These are phyloP conservation scores for Telopea speciosissima DNA, from an alignment of 177 flowering plant species.

Conservation along the genomic window DNA sequence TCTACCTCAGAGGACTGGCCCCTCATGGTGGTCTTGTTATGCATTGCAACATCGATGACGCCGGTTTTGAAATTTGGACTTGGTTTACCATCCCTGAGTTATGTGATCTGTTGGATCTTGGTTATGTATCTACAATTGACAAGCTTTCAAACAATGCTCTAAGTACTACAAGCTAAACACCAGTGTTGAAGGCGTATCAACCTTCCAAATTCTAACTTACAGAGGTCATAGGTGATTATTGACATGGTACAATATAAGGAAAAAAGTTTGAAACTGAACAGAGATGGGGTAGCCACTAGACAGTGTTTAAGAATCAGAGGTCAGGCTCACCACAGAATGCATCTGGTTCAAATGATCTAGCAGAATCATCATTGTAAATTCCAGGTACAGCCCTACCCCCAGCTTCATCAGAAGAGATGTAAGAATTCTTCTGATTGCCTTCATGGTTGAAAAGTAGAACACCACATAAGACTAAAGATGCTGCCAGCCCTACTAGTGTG, in stretches of 20 bases:
- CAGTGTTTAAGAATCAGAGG: conserved; percentile 3
- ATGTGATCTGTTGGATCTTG: too few relatives aligned
- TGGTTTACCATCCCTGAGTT: not conserved
- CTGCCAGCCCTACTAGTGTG: conserved; percentile 60
- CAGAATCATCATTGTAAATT: conserved; percentile 76
- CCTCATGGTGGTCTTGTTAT: not conserved
- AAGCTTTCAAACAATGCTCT: not conserved
- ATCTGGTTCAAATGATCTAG: conserved; percentile 85
- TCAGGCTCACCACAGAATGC: conserved; percentile 79
- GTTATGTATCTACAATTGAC: not conserved
- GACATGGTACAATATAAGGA: not conserved
- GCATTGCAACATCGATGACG: not conserved
- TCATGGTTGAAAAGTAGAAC: conserved; percentile 23
- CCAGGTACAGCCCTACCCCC: conserved; percentile 59
- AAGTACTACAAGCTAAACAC: not conserved
- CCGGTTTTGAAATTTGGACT: too few relatives aligned
- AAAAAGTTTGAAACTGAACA: not conserved
- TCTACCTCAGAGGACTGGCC: not conserved
- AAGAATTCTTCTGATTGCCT: conserved; percentile 23
- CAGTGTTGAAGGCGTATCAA: not conserved
- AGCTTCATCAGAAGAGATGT: conserved; percentile 23
- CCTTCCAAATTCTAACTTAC: not conserved
- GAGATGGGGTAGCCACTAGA: not conserved
- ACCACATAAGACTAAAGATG: conserved; percentile 40
- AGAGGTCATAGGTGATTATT: not conserved